Percentiles rank a stretch among this genome's conserved stretches.
Evolutionary conservation across 352 stramenopile species (phyloP).

Genomic region (Phytophthora citrophthora): DNA sequence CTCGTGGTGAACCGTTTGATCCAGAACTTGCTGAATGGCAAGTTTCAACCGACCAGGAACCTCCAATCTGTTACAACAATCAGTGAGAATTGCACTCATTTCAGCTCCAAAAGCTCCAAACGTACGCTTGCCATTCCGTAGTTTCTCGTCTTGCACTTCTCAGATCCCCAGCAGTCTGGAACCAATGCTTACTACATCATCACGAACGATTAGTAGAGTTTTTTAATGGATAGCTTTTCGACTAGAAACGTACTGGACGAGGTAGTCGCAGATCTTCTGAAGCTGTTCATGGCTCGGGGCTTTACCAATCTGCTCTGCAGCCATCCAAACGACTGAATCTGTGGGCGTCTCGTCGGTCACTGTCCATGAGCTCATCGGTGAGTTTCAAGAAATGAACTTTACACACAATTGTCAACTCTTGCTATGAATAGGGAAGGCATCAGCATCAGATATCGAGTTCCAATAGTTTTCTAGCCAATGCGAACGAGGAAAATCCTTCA

Average conservation of each 20-base stretch:
- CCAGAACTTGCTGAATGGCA: slow-evolving; percentile 65
- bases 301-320: slow-evolving; percentile 65
- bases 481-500: background rate
- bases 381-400: slow-evolving; percentile 14
- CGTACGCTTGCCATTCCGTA: slow-evolving; percentile 64
- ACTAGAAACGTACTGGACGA: slow-evolving; percentile 48
- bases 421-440: slow-evolving; percentile 16
- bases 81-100: background rate
- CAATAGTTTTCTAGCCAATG: too few relatives aligned
- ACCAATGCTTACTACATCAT: slow-evolving; percentile 63
- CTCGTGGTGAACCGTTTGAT: slow-evolving; percentile 30
- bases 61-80: slow-evolving; percentile 40
- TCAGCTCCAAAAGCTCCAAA: background rate
- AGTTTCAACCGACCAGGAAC: slow-evolving; percentile 67
- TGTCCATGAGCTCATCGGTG: slow-evolving; percentile 26
- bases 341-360: slow-evolving; percentile 46
- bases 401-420: background rate
- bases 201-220: slow-evolving; percentile 9
- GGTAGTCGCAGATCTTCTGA: slow-evolving; percentile 64
- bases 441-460: too few relatives aligned
- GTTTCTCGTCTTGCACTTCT: slow-evolving; percentile 45
- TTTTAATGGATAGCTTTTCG: background rate
- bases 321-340: slow-evolving; percentile 54
- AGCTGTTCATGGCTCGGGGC: slow-evolving; percentile 50
- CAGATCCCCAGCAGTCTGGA: slow-evolving; percentile 65